phyloP scores from a whole-genome alignment of 2,329 filamentous ascomycete genomes.

The Fusarium citri region DNA sequence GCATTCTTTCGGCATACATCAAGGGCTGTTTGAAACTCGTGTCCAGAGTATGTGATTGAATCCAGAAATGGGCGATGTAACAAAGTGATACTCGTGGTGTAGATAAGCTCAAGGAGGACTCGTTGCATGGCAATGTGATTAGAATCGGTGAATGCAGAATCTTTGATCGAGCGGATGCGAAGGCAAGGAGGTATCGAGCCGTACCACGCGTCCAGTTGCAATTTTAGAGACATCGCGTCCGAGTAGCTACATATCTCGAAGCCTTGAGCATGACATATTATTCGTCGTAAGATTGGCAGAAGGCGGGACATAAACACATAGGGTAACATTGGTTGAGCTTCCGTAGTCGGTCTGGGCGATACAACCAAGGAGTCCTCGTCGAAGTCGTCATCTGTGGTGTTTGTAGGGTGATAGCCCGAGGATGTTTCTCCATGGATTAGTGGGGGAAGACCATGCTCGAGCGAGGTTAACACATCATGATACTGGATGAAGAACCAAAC shows the following conservation, averaged over 20 bases:
- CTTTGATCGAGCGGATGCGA: background rate
- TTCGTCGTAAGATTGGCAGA: conserved; percentile 11
- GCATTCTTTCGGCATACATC: conserved; percentile 20
- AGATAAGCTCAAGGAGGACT: conserved; percentile 24
- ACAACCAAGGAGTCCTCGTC: background rate
- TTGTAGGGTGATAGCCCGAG: background rate
- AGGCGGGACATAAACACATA: conserved; percentile 17
- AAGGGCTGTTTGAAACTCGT: background rate
- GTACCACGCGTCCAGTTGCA: conserved; percentile 15
- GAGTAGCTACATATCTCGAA: background rate
- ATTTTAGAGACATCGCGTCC: background rate
- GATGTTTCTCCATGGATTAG: background rate
- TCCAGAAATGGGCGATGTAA: conserved; percentile 26
- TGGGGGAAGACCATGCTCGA: background rate
- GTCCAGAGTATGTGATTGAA: background rate
- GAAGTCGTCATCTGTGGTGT: background rate
- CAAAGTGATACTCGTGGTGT: background rate
- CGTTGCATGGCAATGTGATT: conserved; percentile 13
- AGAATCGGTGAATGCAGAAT: conserved; percentile 2
- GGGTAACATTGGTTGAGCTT: background rate
- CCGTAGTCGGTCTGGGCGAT: background rate
- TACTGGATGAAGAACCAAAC: background rate
- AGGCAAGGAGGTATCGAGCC: conserved; percentile 14
- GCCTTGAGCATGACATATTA: conserved; percentile 17
- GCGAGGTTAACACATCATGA: background rate